These are phyloP conservation scores for Saururus chinensis DNA, from an alignment of 164 flowering plant genomes.

Conservation along the genomic window DNA sequence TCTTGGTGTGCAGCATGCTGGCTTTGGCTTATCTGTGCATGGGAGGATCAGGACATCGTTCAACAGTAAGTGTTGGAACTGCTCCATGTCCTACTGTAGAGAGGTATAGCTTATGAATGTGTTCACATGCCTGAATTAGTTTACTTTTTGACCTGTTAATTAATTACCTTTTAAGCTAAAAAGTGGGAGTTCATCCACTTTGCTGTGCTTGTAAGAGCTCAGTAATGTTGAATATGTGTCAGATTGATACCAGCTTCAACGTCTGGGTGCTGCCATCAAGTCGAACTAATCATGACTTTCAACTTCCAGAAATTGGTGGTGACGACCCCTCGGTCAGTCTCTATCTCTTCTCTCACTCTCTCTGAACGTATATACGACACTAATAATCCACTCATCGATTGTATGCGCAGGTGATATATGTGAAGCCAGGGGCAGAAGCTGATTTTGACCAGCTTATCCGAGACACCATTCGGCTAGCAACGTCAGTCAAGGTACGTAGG, in stretches of 20 bases:
- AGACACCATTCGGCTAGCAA: slow-evolving; percentile 62
- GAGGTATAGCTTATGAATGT: slow-evolving; percentile 26
- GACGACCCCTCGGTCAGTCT: slow-evolving; percentile 81
- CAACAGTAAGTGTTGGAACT: slow-evolving; percentile 56
- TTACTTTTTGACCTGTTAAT: no score
- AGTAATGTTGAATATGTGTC: slow-evolving; percentile 7
- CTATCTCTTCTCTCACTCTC: slow-evolving; percentile 1
- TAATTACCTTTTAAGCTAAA: not conserved
- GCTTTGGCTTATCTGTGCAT: slow-evolving; percentile 76
- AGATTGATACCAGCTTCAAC: slow-evolving; percentile 63
- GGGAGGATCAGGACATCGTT: slow-evolving; percentile 63
- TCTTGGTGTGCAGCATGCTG: slow-evolving; percentile 47
- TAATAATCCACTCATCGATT: not conserved
- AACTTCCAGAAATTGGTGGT: slow-evolving; percentile 54
- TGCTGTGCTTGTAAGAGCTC: not conserved
- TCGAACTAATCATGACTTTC: slow-evolving; percentile 21
- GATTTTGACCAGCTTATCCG: slow-evolving; percentile 66
- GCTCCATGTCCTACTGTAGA: slow-evolving; percentile 52
- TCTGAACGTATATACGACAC: no score
- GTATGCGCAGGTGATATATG: slow-evolving; percentile 63
- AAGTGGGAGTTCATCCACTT: not conserved
- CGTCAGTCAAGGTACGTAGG: slow-evolving; percentile 40
- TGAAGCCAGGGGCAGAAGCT: slow-evolving; percentile 76
- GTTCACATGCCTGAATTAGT: no score
- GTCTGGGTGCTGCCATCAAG: slow-evolving; percentile 67